phyloP scores from a whole-genome alignment of 306 rosid species.

The Acacia confusa region DNA sequence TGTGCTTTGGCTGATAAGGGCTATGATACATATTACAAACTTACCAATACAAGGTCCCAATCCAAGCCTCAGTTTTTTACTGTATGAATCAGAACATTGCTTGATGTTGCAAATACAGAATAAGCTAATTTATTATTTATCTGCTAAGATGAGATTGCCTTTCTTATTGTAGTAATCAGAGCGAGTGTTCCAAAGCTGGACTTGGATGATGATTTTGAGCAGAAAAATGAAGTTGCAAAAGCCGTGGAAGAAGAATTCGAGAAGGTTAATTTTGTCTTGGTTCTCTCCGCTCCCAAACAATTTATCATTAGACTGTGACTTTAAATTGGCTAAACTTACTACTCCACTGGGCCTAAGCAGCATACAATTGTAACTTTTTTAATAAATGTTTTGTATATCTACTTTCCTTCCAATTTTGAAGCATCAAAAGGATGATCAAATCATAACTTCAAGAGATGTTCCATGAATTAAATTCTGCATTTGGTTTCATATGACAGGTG shows the following conservation, averaged over 20 bases:
- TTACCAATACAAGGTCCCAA: slow-evolving; percentile 84
- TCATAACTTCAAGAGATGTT: not conserved
- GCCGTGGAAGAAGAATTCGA: too few species aligned
- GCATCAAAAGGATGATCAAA: not conserved
- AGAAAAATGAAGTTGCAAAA: too few species aligned
- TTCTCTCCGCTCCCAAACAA: not conserved
- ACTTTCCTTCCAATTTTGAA: not conserved
- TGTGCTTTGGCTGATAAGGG: slow-evolving; percentile 85
- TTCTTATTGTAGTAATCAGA: too few species aligned
- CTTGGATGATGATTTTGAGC: too few species aligned
- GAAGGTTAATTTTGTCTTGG: not conserved
- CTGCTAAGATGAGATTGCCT: too few species aligned
- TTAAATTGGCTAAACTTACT: not conserved
- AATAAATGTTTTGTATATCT: slow-evolving; percentile 3
- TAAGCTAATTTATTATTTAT: too few species aligned
- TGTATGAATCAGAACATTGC: too few species aligned
- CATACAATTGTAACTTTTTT: slow-evolving; percentile 2
- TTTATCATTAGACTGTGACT: not conserved
- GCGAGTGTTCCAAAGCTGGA: too few species aligned
- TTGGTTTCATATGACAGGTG: slow-evolving; percentile 52
- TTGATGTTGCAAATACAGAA: too few species aligned
- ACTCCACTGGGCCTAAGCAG: slow-evolving; percentile 8
- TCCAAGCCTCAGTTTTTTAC: slow-evolving; percentile 93
- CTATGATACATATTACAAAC: slow-evolving; percentile 86
- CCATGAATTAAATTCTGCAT: not conserved